These are phyloP conservation scores for Agrocybe praecox DNA, from an alignment of 768 basidiomycete genomes.

Conservation along the genomic window DNA sequence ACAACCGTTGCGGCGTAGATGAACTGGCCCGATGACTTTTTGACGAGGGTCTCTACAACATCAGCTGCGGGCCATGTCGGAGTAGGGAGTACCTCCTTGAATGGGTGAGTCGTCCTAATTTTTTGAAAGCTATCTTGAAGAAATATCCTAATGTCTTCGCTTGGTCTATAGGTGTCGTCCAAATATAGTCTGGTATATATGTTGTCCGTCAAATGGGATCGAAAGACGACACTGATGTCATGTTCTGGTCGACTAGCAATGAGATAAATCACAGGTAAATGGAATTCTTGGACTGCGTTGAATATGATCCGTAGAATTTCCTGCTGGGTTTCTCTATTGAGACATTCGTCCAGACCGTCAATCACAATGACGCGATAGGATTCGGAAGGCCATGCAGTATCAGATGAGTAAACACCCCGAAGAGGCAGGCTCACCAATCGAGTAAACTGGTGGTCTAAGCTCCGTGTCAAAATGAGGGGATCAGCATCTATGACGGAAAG, in stretches of 20 bases:
- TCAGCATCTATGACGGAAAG: neutral
- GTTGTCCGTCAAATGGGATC: neutral
- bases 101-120: neutral
- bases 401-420: neutral
- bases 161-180: neutral
- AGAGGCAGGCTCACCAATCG: neutral
- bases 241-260: neutral
- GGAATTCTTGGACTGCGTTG: neutral
- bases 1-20: conserved; percentile 16
- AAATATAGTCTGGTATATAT: neutral
- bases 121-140: neutral
- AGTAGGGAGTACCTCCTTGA: neutral
- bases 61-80: no score
- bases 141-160: neutral
- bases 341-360: conserved; percentile 13
- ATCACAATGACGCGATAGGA: neutral
- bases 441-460: neutral
- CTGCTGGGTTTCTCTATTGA: neutral
- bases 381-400: neutral
- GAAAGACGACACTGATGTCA: neutral
- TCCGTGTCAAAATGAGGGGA: neutral
- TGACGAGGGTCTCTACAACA: no score
- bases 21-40: conserved; percentile 8
- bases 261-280: neutral
- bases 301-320: neutral